phyloP scores from a whole-genome alignment of 257 asterid genomes.

The Echium plantagineum region DNA sequence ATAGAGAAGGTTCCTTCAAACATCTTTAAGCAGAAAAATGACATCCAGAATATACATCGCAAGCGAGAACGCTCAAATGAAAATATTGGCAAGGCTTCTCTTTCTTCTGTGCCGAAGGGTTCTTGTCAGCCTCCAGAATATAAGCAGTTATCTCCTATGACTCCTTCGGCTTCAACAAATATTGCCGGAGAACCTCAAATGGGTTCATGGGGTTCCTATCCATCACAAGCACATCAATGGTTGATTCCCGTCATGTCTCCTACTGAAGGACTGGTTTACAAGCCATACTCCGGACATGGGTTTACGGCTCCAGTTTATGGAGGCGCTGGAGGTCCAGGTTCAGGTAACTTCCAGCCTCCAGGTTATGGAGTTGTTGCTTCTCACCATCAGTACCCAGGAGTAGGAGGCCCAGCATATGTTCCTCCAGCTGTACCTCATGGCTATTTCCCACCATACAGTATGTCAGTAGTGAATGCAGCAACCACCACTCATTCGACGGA shows the following conservation, averaged over 20 bases:
- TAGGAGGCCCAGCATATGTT: constrained; percentile 21
- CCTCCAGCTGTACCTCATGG: constrained; percentile 31
- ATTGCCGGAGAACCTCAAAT: constrained; percentile 17
- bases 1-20: constrained; percentile 23
- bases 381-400: constrained; percentile 23
- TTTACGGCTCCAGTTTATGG: constrained; percentile 24
- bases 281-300: constrained; percentile 61
- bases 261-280: constrained; percentile 79
- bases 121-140: constrained; percentile 15
- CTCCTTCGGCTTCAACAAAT: constrained; percentile 25
- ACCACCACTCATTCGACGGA: constrained; percentile 26
- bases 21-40: constrained; percentile 25
- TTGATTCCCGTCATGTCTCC: constrained; percentile 88
- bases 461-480: constrained; percentile 37
- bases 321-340: constrained; percentile 24
- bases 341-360: constrained; percentile 36
- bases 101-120: constrained; percentile 24
- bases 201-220: constrained; percentile 32
- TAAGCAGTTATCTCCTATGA: constrained; percentile 16
- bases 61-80: constrained; percentile 57
- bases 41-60: constrained; percentile 19
- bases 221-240: constrained; percentile 71
- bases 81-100: constrained; percentile 33
- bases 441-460: constrained; percentile 37
- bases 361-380: constrained; percentile 37